A percentile compares a stretch with the other conserved stretches of the same genome.
phyloP scores from a whole-genome alignment of 768 basidiomycete genomes.

The Kondoa malvinella region DNA sequence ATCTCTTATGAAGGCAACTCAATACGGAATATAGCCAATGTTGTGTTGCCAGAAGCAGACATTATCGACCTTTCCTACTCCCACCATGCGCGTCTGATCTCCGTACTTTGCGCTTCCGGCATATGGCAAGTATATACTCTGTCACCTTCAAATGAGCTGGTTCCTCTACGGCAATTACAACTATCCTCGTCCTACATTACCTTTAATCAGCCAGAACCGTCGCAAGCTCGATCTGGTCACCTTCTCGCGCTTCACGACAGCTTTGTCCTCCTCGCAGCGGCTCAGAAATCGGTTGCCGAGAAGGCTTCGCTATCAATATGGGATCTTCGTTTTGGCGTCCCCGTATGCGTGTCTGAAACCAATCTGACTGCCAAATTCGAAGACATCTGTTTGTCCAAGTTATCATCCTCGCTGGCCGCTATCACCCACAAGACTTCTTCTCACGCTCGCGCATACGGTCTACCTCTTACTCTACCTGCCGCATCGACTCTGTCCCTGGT shows the following conservation, averaged over 20 bases:
- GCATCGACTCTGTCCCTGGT: background rate
- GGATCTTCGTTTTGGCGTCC: constrained; percentile 4
- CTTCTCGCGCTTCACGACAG: background rate
- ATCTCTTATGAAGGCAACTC: background rate
- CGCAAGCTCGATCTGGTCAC: background rate
- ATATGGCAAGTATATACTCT: background rate
- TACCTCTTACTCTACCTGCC: background rate
- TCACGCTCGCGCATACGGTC: background rate
- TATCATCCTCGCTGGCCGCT: background rate
- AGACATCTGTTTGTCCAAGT: background rate
- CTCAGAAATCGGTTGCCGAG: background rate
- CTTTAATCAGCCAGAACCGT: background rate
- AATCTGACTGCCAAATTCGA: background rate
- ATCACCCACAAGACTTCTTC: background rate
- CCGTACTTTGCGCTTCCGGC: background rate
- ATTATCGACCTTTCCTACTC: background rate
- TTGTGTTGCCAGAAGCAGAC: background rate
- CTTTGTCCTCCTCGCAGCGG: background rate
- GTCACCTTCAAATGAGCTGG: background rate
- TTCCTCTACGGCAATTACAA: background rate
- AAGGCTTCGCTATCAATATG: background rate
- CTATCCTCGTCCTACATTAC: background rate
- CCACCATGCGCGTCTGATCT: background rate
- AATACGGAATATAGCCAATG: background rate
- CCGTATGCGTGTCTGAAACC: background rate